Evolutionary conservation across 2,329 filamentous ascomycete species (phyloP).

Genomic region (Pseudogymnoascus pannorum): DNA sequence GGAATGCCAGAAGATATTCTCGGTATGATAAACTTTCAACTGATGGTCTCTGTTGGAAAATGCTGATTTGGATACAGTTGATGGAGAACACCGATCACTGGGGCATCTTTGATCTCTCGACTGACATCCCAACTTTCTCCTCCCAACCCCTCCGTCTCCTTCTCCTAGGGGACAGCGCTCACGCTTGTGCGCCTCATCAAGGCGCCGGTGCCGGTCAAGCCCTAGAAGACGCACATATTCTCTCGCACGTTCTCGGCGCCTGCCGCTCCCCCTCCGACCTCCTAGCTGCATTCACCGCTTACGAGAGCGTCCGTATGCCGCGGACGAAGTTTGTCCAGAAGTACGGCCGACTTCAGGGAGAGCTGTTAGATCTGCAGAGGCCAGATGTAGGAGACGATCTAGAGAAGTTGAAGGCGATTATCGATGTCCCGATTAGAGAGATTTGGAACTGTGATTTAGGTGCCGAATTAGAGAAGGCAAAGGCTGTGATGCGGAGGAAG

Average conservation of each 20-base stretch:
- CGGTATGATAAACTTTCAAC: background rate
- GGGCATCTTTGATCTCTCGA: conserved; percentile 37
- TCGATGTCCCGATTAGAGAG: conserved; percentile 30
- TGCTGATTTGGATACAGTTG: conserved; percentile 14
- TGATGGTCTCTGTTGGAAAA: background rate
- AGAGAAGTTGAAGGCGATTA: conserved; percentile 30
- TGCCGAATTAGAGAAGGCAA: conserved; percentile 33
- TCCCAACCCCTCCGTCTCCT: conserved; percentile 32
- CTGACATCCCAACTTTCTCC: conserved; percentile 32
- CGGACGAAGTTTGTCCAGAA: conserved; percentile 13
- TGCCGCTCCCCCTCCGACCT: conserved; percentile 29
- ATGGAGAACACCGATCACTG: conserved; percentile 38
- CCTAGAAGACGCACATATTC: conserved; percentile 41
- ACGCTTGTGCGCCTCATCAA: conserved; percentile 51
- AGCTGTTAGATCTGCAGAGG: conserved; percentile 39
- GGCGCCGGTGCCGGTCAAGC: conserved; percentile 50
- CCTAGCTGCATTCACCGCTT: conserved; percentile 38
- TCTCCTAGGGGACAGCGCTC: conserved; percentile 53
- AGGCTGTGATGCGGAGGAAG: conserved; percentile 26
- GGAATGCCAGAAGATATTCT: conserved; percentile 1
- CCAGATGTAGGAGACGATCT: conserved; percentile 31
- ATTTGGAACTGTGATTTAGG: conserved; percentile 32
- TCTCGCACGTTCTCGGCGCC: conserved; percentile 38
- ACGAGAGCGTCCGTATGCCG: conserved; percentile 36
- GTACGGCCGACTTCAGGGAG: conserved; percentile 7